Conservation (phyloP, 2,329 filamentous ascomycete species). For the Curvularia verruculosa region DNA sequence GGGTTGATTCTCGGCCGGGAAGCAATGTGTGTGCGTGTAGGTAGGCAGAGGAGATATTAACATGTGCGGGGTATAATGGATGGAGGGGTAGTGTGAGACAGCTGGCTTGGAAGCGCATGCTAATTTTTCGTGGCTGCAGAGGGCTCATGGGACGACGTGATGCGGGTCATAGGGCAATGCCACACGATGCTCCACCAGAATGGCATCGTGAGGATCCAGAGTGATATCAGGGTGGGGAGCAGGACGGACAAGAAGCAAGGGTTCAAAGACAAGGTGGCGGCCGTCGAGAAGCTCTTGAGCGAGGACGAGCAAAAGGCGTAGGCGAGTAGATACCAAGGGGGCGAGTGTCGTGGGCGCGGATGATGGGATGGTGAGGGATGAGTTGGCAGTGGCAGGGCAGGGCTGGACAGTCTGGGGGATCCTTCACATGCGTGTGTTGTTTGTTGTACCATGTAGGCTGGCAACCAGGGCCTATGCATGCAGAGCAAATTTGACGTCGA, state of each 20-base stretch:
- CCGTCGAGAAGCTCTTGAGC: conserved; percentile 61
- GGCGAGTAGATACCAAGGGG: too few species aligned
- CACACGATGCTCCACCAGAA: conserved; percentile 49
- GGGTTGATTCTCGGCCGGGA: conserved; percentile 12
- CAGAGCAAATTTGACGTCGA: conserved; percentile 13
- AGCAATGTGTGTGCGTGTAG: conserved; percentile 1
- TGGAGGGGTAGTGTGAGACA: conserved; percentile 1
- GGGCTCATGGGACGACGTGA: conserved; percentile 88
- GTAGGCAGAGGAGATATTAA: background rate
- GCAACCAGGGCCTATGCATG: conserved; percentile 3
- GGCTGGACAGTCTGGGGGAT: background rate
- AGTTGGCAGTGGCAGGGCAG: conserved; percentile 6
- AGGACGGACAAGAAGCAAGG: conserved; percentile 86
- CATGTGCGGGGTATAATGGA: conserved; percentile 11
- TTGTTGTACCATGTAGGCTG: background rate
- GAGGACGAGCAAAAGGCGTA: conserved; percentile 33
- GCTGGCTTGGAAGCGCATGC: background rate
- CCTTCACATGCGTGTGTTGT: conserved; percentile 2
- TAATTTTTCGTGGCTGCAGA: conserved; percentile 60
- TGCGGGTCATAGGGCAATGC: conserved; percentile 59
- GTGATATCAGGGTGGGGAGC: conserved; percentile 83
- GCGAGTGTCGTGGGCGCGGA: conserved; percentile 2
- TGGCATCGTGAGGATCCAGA: conserved; percentile 71
- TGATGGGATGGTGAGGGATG: conserved; percentile 8
- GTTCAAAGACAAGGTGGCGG: conserved; percentile 77